These are phyloP conservation scores for Aspergillus phoenicis DNA, from an alignment of 2,329 filamentous ascomycete genomes.

Conservation along the genomic window DNA sequence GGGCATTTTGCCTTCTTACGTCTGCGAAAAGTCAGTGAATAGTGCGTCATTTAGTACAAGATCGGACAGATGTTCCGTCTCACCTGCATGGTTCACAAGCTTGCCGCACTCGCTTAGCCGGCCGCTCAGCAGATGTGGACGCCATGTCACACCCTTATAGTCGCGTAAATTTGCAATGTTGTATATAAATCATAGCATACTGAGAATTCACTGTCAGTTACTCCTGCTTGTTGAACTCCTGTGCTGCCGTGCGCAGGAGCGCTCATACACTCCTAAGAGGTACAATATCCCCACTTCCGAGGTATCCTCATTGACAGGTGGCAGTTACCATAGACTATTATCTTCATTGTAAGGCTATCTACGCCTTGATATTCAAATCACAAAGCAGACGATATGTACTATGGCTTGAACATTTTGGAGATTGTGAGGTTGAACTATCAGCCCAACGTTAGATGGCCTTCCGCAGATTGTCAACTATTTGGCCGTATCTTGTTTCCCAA, in stretches of 20 bases:
- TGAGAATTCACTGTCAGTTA: neutral
- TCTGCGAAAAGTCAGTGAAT: slow-evolving; percentile 32
- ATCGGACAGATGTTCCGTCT: slow-evolving; percentile 13
- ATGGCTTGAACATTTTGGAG: neutral
- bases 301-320: no score
- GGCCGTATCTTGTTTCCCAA: neutral
- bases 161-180: neutral
- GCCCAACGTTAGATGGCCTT: neutral
- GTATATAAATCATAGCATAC: neutral
- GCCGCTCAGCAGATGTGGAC: slow-evolving; percentile 25
- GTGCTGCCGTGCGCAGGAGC: neutral
- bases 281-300: neutral
- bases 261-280: neutral
- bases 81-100: slow-evolving; percentile 49
- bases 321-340: neutral
- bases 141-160: neutral
- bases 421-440: neutral
- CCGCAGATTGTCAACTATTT: neutral
- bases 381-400: neutral
- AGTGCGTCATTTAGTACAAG: slow-evolving; percentile 7
- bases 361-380: neutral
- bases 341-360: neutral
- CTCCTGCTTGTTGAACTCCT: neutral
- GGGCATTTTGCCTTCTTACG: slow-evolving; percentile 57
- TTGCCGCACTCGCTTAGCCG: slow-evolving; percentile 42